Conservation (phyloP, 2,329 filamentous ascomycete species). For the Diplocarpon mali region DNA sequence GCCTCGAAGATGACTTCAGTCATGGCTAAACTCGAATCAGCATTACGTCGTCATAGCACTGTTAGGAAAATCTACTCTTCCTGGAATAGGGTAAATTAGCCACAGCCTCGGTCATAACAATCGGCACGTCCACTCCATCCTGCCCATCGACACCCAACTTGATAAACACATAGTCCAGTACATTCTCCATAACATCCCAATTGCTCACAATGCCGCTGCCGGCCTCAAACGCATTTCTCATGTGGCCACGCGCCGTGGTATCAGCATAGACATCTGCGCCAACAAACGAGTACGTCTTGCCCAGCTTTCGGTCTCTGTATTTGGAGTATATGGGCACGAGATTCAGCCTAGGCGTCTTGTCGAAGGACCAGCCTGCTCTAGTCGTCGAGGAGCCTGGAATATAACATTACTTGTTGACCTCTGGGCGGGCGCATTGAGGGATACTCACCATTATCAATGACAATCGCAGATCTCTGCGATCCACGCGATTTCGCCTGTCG, state of each 20-base stretch:
- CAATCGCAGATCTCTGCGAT: slow-evolving; percentile 60
- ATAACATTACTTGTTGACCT: slow-evolving; percentile 11
- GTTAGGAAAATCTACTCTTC: slow-evolving; percentile 52
- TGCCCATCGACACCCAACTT: slow-evolving; percentile 78
- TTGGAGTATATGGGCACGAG: slow-evolving; percentile 88
- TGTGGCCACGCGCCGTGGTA: slow-evolving; percentile 81
- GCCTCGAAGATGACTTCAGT: slow-evolving; percentile 96
- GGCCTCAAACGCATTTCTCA: slow-evolving; percentile 81
- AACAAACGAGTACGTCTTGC: slow-evolving; percentile 84
- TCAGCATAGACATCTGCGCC: slow-evolving; percentile 91
- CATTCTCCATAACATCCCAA: slow-evolving; percentile 94
- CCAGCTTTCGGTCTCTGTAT: slow-evolving; percentile 88
- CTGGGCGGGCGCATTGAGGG: slow-evolving; percentile 2
- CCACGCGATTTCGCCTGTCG: slow-evolving; percentile 42
- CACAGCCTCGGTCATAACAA: slow-evolving; percentile 92
- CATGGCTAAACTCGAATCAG: slow-evolving; percentile 56
- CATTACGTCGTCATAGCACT: background rate
- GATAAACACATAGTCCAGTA: slow-evolving; percentile 88
- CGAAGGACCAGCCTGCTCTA: slow-evolving; percentile 94
- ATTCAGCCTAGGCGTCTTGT: slow-evolving; percentile 65
- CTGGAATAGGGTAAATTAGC: slow-evolving; percentile 83
- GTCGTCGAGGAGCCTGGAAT: slow-evolving; percentile 69
- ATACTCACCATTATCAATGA: slow-evolving; percentile 85
- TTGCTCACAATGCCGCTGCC: slow-evolving; percentile 89
- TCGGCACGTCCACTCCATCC: slow-evolving; percentile 70